Evolutionary conservation across 192 early-diverging fungal genomes (phyloP).

Genomic region (Spizellomyces sp.): DNA sequence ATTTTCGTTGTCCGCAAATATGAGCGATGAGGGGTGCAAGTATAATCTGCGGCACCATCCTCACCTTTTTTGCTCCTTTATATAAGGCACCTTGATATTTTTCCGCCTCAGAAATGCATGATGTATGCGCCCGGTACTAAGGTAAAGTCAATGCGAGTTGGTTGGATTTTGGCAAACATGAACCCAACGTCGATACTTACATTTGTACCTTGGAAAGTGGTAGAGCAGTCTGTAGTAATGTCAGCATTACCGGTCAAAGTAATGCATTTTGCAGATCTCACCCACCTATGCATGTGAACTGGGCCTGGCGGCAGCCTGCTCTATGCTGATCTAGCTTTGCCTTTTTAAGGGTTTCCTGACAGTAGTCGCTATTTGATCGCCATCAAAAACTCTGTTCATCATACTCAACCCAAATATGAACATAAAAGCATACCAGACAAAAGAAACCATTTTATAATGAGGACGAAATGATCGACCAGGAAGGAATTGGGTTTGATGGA

Average conservation of each 20-base stretch:
- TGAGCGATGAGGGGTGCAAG: neutral
- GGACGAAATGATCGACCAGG: no score
- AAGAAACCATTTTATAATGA: slow-evolving; percentile 11
- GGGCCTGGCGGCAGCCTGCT: slow-evolving; percentile 78
- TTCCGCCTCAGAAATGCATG: slow-evolving; percentile 91
- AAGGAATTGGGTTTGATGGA: no score
- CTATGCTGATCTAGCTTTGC: slow-evolving; percentile 85
- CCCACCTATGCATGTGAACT: slow-evolving; percentile 77
- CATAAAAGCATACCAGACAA: slow-evolving; percentile 4
- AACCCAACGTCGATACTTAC: slow-evolving; percentile 26
- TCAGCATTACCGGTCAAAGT: no score
- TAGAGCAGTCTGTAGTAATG: slow-evolving; percentile 69
- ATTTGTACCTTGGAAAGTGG: slow-evolving; percentile 74
- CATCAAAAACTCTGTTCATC: neutral
- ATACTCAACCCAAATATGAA: neutral
- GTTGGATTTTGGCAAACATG: neutral
- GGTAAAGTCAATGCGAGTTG: neutral
- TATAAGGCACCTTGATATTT: slow-evolving; percentile 90
- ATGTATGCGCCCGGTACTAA: slow-evolving; percentile 78
- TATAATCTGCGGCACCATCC: neutral
- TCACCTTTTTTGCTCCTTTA: slow-evolving; percentile 72
- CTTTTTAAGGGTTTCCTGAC: slow-evolving; percentile 89
- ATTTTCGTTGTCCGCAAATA: slow-evolving; percentile 11
- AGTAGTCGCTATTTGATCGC: slow-evolving; percentile 28
- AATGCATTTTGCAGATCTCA: neutral